A percentile compares a stretch with the other conserved stretches of the same genome.
Conservation (phyloP, 768 basidiomycete genomes). For the Hygrocybe coccinea region DNA sequence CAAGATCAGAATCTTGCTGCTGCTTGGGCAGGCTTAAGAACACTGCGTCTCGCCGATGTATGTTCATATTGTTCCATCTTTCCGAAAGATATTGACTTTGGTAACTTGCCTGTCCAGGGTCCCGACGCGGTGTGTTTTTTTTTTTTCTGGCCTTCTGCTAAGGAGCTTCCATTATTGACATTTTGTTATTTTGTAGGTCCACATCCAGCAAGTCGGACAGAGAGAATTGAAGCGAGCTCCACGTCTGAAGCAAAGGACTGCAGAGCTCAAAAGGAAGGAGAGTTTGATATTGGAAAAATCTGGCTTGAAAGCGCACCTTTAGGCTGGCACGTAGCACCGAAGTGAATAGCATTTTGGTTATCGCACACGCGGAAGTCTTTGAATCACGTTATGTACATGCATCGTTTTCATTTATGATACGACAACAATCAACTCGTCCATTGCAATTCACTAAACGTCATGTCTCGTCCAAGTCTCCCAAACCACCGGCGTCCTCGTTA, state of each 20-base stretch:
- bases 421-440: neutral
- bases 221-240: constrained; percentile 79
- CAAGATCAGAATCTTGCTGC: constrained; percentile 83
- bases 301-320: constrained; percentile 57
- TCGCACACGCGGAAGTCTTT: no score
- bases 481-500: constrained; percentile 33
- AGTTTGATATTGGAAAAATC: constrained; percentile 53
- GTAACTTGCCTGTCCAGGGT: constrained; percentile 42
- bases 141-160: constrained; percentile 2
- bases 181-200: constrained; percentile 54
- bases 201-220: constrained; percentile 93
- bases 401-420: constrained; percentile 3
- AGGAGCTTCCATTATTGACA: constrained; percentile 14
- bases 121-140: constrained; percentile 62
- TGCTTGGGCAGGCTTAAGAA: constrained; percentile 76
- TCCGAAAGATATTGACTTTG: neutral
- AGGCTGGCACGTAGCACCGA: neutral
- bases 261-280: constrained; percentile 58
- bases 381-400: no score
- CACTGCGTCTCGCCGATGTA: constrained; percentile 84
- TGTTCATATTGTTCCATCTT: constrained; percentile 20
- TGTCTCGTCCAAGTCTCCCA: constrained; percentile 17
- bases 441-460: constrained; percentile 4
- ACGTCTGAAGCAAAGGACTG: constrained; percentile 48
- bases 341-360: neutral